Percentiles rank a stretch among this genome's conserved stretches.
These are phyloP conservation scores for Cantharellus cinnabarinus DNA, from an alignment of 768 basidiomycete genomes.

Conservation along the genomic window DNA sequence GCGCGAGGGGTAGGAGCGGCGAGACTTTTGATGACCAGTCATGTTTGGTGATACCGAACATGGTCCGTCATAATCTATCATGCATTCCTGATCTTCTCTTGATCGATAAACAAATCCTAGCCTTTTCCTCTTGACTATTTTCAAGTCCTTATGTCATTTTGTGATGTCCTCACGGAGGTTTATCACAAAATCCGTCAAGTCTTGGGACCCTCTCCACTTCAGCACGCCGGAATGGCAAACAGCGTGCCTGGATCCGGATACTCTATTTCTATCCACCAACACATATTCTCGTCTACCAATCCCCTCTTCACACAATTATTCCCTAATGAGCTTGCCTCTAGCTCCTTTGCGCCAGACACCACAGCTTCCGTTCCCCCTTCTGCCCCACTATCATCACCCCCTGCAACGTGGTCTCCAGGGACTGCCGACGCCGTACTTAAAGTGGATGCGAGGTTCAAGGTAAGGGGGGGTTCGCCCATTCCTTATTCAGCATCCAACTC, in stretches of 20 bases:
- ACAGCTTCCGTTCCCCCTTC: background rate
- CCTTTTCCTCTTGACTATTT: constrained; percentile 83
- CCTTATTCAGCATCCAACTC: no score
- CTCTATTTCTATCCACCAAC: background rate
- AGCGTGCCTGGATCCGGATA: constrained; percentile 15
- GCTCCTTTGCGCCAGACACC: background rate
- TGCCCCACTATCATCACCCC: constrained; percentile 3
- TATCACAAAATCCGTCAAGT: constrained; percentile 74
- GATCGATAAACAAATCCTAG: constrained; percentile 19
- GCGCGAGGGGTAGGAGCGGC: constrained; percentile 19
- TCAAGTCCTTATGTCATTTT: constrained; percentile 68
- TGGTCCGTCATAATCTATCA: constrained; percentile 26
- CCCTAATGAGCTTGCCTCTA: background rate
- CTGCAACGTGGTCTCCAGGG: constrained; percentile 8
- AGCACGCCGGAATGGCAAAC: background rate
- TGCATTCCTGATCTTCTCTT: background rate
- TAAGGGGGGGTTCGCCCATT: constrained; percentile 16
- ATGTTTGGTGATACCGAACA: constrained; percentile 52
- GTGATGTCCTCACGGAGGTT: constrained; percentile 75
- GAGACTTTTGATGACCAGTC: constrained; percentile 36
- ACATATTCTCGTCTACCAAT: background rate
- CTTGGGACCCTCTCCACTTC: constrained; percentile 34
- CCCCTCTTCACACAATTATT: constrained; percentile 2
- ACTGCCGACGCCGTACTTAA: constrained; percentile 52
- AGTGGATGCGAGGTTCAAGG: constrained; percentile 72